Percentiles rank a stretch among this genome's conserved stretches.
These are phyloP conservation scores for Zasmidium citrigriseum DNA, from an alignment of 2,329 filamentous ascomycete species.

Conservation along the genomic window DNA sequence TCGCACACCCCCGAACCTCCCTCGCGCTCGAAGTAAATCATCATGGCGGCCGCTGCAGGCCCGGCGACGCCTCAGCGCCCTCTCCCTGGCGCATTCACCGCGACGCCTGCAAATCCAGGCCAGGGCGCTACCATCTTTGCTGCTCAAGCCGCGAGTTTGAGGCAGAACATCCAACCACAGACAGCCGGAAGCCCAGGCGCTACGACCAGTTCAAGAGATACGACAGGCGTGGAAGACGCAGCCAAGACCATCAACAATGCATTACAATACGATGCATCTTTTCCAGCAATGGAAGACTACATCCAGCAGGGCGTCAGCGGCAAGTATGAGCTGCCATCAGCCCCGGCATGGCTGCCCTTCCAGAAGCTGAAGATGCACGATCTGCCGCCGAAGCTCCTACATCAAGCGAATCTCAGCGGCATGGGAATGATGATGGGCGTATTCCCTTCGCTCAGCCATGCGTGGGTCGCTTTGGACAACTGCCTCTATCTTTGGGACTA, in stretches of 20 bases:
- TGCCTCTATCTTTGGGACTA: constrained; percentile 98
- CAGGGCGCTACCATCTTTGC: constrained; percentile 34
- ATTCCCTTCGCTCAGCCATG: constrained; percentile 91
- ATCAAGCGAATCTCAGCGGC: constrained; percentile 85
- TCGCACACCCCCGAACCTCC: neutral
- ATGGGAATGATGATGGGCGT: constrained; percentile 92
- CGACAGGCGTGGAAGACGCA: constrained; percentile 70
- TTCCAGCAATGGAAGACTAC: constrained; percentile 87
- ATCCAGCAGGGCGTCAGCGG: constrained; percentile 82
- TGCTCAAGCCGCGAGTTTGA: constrained; percentile 31
- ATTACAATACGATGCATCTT: constrained; percentile 73
- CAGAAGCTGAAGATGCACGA: constrained; percentile 83
- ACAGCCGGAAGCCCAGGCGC: constrained; percentile 16
- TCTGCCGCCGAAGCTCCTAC: constrained; percentile 88
- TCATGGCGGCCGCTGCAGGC: constrained; percentile 30
- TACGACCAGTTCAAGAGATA: constrained; percentile 4
- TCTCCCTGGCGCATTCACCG: constrained; percentile 73
- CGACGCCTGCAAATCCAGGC: constrained; percentile 64
- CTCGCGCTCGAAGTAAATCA: neutral
- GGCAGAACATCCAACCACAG: constrained; percentile 26
- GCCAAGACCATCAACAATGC: constrained; percentile 81
- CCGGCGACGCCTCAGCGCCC: constrained; percentile 66
- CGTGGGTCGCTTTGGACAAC: constrained; percentile 95
- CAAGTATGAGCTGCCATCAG: constrained; percentile 78
- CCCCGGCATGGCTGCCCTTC: constrained; percentile 80